A percentile compares a stretch with the other conserved stretches of the same genome.
These are phyloP conservation scores for Amanita rimosa DNA, from an alignment of 768 basidiomycete genomes.

Conservation along the genomic window DNA sequence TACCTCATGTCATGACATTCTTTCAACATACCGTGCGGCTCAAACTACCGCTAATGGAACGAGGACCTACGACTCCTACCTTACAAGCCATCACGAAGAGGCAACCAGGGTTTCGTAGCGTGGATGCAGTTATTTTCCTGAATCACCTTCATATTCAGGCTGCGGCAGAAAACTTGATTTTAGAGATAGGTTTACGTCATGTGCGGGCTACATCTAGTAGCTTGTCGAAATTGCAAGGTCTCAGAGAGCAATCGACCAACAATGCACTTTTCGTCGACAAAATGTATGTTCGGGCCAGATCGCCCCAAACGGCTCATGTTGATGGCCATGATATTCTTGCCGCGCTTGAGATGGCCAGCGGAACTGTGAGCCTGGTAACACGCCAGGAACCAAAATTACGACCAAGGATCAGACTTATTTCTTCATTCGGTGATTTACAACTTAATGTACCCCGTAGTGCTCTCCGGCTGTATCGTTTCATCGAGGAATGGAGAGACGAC, in stretches of 20 bases:
- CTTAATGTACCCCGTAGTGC: conserved; percentile 73
- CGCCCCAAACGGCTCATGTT: conserved; percentile 27
- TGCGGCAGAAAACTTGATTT: conserved; percentile 57
- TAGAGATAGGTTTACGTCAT: conserved; percentile 42
- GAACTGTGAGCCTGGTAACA: conserved; percentile 32
- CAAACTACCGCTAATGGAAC: conserved; percentile 17
- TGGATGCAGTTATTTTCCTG: conserved; percentile 31
- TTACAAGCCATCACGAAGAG: conserved; percentile 6
- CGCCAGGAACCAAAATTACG: conserved; percentile 33
- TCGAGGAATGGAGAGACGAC: conserved; percentile 75
- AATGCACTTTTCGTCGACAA: conserved; percentile 36
- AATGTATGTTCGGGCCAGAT: conserved; percentile 47
- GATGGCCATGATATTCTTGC: conserved; percentile 50
- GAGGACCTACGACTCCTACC: neutral
- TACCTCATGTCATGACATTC: conserved; percentile 52
- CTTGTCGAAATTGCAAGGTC: conserved; percentile 18
- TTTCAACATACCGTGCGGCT: conserved; percentile 44
- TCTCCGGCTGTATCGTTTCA: conserved; percentile 63
- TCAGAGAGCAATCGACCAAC: conserved; percentile 31
- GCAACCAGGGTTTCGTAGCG: conserved; percentile 11
- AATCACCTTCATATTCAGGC: conserved; percentile 43
- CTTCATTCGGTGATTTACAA: conserved; percentile 32
- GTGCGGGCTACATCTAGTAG: conserved; percentile 25
- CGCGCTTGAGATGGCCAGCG: conserved; percentile 36
- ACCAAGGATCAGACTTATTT: conserved; percentile 28